Base-by-base conservation (phyloP, 2,329 filamentous ascomycete genomes). In the Talaromyces rugulosus region DNA sequence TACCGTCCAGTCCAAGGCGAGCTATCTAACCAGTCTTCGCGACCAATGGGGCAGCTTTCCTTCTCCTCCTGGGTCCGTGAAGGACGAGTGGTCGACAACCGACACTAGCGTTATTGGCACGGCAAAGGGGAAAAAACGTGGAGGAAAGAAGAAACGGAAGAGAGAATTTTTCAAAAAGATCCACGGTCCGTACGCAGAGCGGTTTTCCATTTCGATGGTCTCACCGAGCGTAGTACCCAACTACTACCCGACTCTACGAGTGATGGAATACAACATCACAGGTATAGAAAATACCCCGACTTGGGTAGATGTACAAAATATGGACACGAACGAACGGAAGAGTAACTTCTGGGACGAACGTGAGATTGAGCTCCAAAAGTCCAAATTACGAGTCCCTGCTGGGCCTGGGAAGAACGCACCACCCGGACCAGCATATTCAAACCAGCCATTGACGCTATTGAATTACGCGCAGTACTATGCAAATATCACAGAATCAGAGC, bases 211-310 rank as follows among this genome's bases (percentile, higher is more conserved):
- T 5, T 88, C 90, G 0, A 80, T 95, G 30, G 88, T 98, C 61
- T 86, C 89, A 54, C 91, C 94, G 0, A 98, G 93, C 71, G 81
- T 99, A 42, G 91, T 98, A 8, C 95, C 94, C 6, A 97, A 95
- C 71, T 96, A 92, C 75, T 95, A 93, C 66, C 95, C 94, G 0
- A 92, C 90, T 0, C 77, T 97, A 34, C 86, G 93, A n/a, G 84
- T 99, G n/a, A 82, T 94, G 66, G 91, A 96, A 71, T 99, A 98
- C 81, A 98, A 99, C 73, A 91, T 91, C 60, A 90, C 83, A 0
- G 91, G 92, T 0, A 74, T 96, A 3, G 89, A 92, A 66, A 70
- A 85, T 58, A 68, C 74, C 0, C 70, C 77, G 1, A 75, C 80
- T 1, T 73, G 70, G 67, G 68, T 66, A 9, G 67, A 71, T 31